phyloP scores from a whole-genome alignment of 2,329 filamentous ascomycete genomes.

The Calonectria pseudoreteaudii region DNA sequence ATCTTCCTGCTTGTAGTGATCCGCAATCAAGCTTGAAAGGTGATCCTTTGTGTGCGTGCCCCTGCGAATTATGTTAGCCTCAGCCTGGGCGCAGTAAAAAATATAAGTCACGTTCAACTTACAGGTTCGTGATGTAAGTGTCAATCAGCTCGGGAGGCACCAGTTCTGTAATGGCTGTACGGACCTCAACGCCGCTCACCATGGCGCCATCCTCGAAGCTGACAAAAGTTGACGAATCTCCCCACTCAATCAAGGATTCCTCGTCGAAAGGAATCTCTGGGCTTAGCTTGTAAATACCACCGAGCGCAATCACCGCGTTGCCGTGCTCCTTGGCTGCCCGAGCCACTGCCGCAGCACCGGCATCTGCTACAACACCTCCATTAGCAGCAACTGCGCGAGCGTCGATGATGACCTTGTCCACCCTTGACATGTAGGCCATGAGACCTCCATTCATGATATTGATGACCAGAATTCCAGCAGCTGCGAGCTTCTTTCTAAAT shows the following conservation, averaged over 20 bases:
- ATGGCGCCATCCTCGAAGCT: slow-evolving; percentile 83
- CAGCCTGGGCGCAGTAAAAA: slow-evolving; percentile 6
- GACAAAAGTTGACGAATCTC: slow-evolving; percentile 81
- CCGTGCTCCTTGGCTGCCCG: slow-evolving; percentile 85
- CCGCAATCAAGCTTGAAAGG: slow-evolving; percentile 77
- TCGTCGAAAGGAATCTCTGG: slow-evolving; percentile 89
- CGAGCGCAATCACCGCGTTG: slow-evolving; percentile 88
- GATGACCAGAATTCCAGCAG: slow-evolving; percentile 84
- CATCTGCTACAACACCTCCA: slow-evolving; percentile 85
- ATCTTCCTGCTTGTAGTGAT: slow-evolving; percentile 82
- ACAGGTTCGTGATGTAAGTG: slow-evolving; percentile 85
- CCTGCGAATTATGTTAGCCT: slow-evolving; percentile 49
- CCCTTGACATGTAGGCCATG: slow-evolving; percentile 93
- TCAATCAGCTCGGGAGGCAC: slow-evolving; percentile 81
- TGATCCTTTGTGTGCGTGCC: slow-evolving; percentile 78
- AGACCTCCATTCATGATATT: slow-evolving; percentile 86
- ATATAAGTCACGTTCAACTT: slow-evolving; percentile 47
- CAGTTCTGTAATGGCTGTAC: slow-evolving; percentile 85
- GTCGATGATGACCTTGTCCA: slow-evolving; percentile 94
- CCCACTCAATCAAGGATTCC: slow-evolving; percentile 86
- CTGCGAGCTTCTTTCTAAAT: slow-evolving; percentile 82
- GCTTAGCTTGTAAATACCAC: slow-evolving; percentile 93
- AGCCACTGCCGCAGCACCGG: slow-evolving; percentile 86
- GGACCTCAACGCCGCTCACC: slow-evolving; percentile 81
- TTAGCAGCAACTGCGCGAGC: slow-evolving; percentile 90